Conservation (phyloP, 1,284 basidiomycete genomes). For the Trichosporon coremiiforme region DNA sequence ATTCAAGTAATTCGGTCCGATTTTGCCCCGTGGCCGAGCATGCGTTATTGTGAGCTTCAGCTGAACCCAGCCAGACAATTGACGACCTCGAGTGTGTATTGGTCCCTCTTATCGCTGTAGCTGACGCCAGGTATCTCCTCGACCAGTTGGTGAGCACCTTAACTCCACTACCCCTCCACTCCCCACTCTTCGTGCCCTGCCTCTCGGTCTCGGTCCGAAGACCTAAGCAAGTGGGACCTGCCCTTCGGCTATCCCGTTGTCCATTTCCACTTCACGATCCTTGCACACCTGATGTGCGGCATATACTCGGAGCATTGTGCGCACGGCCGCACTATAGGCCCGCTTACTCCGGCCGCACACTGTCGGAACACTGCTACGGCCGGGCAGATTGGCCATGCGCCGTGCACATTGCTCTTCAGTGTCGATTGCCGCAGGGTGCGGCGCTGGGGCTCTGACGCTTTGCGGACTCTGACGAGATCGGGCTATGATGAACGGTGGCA, state of each 20-base stretch:
- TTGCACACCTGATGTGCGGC: no score
- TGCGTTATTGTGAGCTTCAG: neutral
- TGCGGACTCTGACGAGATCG: no score
- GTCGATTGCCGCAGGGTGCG: neutral
- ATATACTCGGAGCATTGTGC: neutral
- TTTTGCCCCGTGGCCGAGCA: no score
- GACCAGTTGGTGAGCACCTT: constrained; percentile 45
- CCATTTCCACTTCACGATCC: no score
- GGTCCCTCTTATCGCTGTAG: neutral
- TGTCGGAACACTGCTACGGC: neutral
- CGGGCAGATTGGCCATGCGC: neutral
- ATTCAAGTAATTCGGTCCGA: neutral
- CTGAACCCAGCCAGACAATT: constrained; percentile 25
- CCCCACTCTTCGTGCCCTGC: no score
- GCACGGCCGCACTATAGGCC: neutral
- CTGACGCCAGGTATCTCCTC: constrained; percentile 44
- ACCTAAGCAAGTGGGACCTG: neutral
- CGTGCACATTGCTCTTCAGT: neutral
- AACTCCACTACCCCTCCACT: no score
- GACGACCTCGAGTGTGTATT: constrained; percentile 33
- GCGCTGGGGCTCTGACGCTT: neutral
- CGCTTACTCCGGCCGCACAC: no score
- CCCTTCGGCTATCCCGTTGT: neutral
- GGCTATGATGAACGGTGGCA: neutral
- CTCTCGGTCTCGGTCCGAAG: no score